phyloP scores from a whole-genome alignment of 1,284 basidiomycete species.

The Cutaneotrichosporon sp. region DNA sequence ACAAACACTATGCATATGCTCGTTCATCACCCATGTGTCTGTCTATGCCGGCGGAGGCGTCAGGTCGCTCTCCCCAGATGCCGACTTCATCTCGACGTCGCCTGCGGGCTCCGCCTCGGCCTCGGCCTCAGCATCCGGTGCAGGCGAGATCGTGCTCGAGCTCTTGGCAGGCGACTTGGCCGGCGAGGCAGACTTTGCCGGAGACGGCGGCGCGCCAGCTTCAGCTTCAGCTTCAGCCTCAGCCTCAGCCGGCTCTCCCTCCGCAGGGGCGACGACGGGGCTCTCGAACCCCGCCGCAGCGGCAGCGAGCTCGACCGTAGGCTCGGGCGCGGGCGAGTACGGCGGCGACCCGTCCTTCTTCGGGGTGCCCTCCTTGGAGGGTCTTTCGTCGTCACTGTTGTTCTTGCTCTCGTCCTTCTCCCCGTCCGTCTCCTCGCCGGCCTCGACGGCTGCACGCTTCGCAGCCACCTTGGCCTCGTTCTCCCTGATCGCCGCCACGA shows the following conservation, averaged over 20 bases:
- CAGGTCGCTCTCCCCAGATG: neutral
- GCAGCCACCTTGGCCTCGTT: slow-evolving; percentile 1
- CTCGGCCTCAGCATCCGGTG: no score
- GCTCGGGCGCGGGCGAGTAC: neutral
- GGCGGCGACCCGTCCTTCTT: neutral
- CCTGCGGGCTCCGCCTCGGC: neutral
- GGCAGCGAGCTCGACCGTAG: no score
- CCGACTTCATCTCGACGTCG: slow-evolving; percentile 10
- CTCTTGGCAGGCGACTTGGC: neutral
- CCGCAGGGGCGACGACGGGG: neutral
- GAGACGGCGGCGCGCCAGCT: neutral
- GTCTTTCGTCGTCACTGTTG: slow-evolving; percentile 1
- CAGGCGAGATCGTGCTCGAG: neutral
- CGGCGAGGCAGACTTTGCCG: neutral
- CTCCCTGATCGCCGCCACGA: slow-evolving; percentile 29
- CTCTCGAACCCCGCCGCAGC: neutral
- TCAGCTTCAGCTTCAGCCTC: no score
- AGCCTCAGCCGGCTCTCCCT: neutral
- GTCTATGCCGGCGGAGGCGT: slow-evolving; percentile 1
- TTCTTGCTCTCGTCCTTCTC: slow-evolving; percentile 11
- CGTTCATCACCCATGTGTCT: no score
- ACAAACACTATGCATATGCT: slow-evolving; percentile 1
- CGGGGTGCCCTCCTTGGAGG: neutral
- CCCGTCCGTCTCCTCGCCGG: slow-evolving; percentile 3
- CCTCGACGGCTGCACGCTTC: neutral